These are phyloP conservation scores for Xylaria palmicola DNA, from an alignment of 495 filamentous ascomycete genomes.

Conservation along the genomic window DNA sequence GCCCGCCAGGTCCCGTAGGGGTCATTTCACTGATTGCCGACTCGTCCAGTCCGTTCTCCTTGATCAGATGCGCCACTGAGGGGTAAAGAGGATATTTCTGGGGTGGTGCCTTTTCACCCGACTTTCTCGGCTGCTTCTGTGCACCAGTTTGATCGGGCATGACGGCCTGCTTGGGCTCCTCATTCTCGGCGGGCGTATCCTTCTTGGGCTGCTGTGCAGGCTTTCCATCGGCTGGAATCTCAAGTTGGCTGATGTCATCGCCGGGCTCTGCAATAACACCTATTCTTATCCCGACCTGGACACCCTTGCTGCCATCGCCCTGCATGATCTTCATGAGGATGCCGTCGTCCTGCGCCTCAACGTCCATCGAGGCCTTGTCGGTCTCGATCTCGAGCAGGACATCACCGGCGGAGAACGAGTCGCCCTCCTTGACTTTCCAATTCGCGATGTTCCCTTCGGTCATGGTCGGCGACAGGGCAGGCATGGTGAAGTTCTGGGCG, in stretches of 20 bases:
- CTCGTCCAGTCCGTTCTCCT: constrained; percentile 68
- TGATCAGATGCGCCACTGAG: constrained; percentile 78
- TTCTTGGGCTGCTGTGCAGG: constrained; percentile 37
- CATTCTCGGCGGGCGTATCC: constrained; percentile 30
- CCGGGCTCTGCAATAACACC: constrained; percentile 73
- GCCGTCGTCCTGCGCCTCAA: constrained; percentile 84
- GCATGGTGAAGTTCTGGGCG: constrained; percentile 81
- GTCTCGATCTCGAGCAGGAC: constrained; percentile 85
- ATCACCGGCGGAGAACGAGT: constrained; percentile 72
- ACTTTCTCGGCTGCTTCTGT: constrained; percentile 25
- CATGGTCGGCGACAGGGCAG: constrained; percentile 84
- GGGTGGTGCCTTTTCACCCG: constrained; percentile 27
- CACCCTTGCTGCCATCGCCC: constrained; percentile 64
- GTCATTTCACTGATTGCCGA: constrained; percentile 76
- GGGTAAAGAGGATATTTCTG: constrained; percentile 81
- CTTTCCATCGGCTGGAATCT: constrained; percentile 63
- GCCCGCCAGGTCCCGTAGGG: constrained; percentile 82
- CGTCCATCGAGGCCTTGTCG: constrained; percentile 86
- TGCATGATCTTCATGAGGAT: constrained; percentile 75
- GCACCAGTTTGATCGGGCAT: constrained; percentile 15
- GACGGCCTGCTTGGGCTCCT: constrained; percentile 22
- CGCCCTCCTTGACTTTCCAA: constrained; percentile 79
- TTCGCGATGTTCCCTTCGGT: constrained; percentile 77
- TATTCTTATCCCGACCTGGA: constrained; percentile 72
- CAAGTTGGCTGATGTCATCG: constrained; percentile 67